phyloP scores from a whole-genome alignment of 345 rosid genomes.

The Durio zibethinus region DNA sequence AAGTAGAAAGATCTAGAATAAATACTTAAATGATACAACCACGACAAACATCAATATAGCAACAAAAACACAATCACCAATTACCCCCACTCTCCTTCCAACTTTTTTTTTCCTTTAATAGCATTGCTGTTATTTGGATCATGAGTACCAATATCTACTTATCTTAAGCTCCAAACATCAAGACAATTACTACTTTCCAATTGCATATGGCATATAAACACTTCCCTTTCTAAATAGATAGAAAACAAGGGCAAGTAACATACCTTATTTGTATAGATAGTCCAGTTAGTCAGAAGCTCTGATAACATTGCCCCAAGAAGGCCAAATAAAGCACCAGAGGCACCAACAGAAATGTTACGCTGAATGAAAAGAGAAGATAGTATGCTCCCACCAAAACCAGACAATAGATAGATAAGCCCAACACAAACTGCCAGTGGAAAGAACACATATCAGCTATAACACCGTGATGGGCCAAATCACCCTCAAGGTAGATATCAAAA shows the following conservation, averaged over 20 bases:
- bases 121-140: not conserved
- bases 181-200: not conserved
- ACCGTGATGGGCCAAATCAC: not conserved
- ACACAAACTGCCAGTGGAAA: conserved; percentile 52
- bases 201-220: not conserved
- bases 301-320: conserved; percentile 96
- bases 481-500: not conserved
- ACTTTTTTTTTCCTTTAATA: not conserved
- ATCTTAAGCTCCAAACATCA: not conserved
- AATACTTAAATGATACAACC: not conserved
- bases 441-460: not conserved
- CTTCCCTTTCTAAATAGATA: not conserved
- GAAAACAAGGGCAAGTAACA: not conserved
- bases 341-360: conserved; percentile 86
- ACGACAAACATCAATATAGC: not conserved
- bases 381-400: conserved; percentile 87
- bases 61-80: not conserved
- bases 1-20: not conserved
- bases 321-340: conserved; percentile 98
- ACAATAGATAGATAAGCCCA: conserved; percentile 65
- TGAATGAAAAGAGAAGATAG: conserved; percentile 68
- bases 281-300: conserved; percentile 96
- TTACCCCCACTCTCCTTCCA: not conserved
- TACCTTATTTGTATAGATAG: conserved; percentile 90
- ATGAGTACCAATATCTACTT: not conserved